phyloP scores from a whole-genome alignment of 805 yeast species.

The Yarrowia yakushimensis region DNA sequence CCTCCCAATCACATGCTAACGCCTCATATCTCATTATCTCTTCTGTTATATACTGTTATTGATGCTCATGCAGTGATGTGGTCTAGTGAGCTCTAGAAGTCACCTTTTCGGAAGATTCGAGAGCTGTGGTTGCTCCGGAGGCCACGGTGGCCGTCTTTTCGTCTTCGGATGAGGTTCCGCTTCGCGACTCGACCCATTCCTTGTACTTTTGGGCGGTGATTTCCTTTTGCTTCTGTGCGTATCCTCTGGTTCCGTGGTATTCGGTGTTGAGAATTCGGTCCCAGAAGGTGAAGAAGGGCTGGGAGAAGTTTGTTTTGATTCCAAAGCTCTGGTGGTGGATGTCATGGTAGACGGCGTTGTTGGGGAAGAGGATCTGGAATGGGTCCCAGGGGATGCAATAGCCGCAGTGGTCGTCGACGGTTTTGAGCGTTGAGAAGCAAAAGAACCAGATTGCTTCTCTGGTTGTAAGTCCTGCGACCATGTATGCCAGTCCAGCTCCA shows the following conservation, averaged over 20 bases:
- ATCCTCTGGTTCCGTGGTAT: slow-evolving; percentile 62
- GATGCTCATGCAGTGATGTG: background rate
- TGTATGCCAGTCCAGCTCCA: slow-evolving; percentile 83
- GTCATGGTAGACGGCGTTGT: slow-evolving; percentile 93
- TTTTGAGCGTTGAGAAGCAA: slow-evolving; percentile 89
- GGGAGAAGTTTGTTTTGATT: slow-evolving; percentile 85
- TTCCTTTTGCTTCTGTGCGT: slow-evolving; percentile 60
- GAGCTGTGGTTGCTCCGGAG: no score
- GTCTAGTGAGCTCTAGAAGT: no score
- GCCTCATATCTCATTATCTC: no score
- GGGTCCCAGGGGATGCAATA: slow-evolving; percentile 88
- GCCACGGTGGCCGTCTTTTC: background rate
- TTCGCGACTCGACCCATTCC: slow-evolving; percentile 24
- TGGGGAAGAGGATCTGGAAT: slow-evolving; percentile 87
- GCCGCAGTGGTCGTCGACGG: slow-evolving; percentile 99
- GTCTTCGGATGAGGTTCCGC: background rate
- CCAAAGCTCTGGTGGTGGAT: slow-evolving; percentile 98
- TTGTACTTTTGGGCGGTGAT: slow-evolving; percentile 38
- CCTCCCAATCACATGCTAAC: no score
- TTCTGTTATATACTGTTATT: no score
- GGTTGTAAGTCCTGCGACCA: slow-evolving; percentile 60
- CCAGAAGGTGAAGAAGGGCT: slow-evolving; percentile 96
- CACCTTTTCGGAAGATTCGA: background rate
- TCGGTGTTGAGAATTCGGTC: slow-evolving; percentile 70
- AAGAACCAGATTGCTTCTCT: slow-evolving; percentile 73